Evolutionary conservation across 352 stramenopile genomes (phyloP).

Genomic region (Pythium monospermum): DNA sequence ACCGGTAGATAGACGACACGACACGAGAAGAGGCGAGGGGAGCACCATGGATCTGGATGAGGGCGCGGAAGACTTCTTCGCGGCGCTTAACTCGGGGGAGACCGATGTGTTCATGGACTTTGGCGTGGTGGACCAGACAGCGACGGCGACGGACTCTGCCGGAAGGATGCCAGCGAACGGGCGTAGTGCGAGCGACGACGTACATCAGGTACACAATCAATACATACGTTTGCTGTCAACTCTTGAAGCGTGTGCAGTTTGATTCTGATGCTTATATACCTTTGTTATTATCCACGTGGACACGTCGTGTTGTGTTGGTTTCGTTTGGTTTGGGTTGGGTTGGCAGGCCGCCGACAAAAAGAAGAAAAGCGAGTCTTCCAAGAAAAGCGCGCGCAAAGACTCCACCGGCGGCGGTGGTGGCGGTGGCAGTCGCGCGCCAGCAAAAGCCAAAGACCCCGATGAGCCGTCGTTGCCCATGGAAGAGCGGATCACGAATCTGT

Average conservation of each 20-base stretch:
- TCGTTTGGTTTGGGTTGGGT: neutral
- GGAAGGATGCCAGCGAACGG: neutral
- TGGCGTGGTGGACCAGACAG: slow-evolving; percentile 22
- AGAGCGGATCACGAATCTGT: slow-evolving; percentile 82
- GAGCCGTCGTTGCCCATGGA: slow-evolving; percentile 77
- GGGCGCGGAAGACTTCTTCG: slow-evolving; percentile 78
- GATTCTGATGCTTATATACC: neutral
- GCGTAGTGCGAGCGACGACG: slow-evolving; percentile 1
- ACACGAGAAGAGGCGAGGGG: too few species aligned
- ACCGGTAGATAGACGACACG: too few species aligned
- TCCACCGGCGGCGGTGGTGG: too few species aligned
- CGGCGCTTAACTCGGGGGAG: slow-evolving; percentile 61
- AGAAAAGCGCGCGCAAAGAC: slow-evolving; percentile 37
- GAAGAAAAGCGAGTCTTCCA: slow-evolving; percentile 31
- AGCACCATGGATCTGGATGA: slow-evolving; percentile 67
- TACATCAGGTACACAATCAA: too few species aligned
- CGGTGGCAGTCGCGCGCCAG: slow-evolving; percentile 21
- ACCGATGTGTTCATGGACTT: slow-evolving; percentile 60
- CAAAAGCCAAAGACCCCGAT: slow-evolving; percentile 34
- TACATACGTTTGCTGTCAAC: too few species aligned
- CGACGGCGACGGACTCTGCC: slow-evolving; percentile 3
- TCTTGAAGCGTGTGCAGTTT: neutral
- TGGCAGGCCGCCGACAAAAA: slow-evolving; percentile 19
- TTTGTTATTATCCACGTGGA: neutral
- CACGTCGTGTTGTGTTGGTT: too few species aligned